These are phyloP conservation scores for Paramecium bursaria DNA, from an alignment of 73 alveolate species.

Conservation along the genomic window DNA sequence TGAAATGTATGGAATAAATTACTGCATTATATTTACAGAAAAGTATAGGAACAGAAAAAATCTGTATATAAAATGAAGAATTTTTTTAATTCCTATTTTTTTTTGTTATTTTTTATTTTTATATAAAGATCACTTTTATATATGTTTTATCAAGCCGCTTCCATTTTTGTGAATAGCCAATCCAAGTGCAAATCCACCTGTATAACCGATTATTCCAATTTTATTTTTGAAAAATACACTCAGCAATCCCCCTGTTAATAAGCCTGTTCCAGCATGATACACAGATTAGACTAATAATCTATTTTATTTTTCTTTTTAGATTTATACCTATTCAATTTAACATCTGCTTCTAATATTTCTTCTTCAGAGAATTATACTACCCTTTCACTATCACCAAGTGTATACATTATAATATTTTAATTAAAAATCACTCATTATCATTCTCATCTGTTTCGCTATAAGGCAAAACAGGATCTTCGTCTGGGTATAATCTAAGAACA, in stretches of 20 bases:
- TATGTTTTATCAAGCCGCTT: background rate
- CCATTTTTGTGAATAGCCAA: slow-evolving; percentile 32
- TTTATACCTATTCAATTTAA: slow-evolving; percentile 32
- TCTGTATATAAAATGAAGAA: too few relatives aligned
- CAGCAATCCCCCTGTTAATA: background rate
- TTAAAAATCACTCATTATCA: background rate
- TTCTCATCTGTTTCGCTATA: slow-evolving; percentile 23
- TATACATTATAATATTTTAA: slow-evolving; percentile 8
- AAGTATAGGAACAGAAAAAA: too few relatives aligned
- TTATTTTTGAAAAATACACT: slow-evolving; percentile 41
- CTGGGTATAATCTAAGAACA: slow-evolving; percentile 41
- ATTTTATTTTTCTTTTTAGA: background rate
- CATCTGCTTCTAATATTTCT: slow-evolving; percentile 26
- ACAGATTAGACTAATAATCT: slow-evolving; percentile 39
- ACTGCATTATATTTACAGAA: too few relatives aligned
- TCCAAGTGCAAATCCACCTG: slow-evolving; percentile 30
- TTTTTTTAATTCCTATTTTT: too few relatives aligned
- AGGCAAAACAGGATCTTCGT: slow-evolving; percentile 36
- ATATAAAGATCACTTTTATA: too few relatives aligned
- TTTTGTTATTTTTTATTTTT: too few relatives aligned
- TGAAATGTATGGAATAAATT: too few relatives aligned
- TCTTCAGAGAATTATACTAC: slow-evolving; percentile 22
- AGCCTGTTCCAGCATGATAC: background rate
- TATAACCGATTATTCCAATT: slow-evolving; percentile 21
- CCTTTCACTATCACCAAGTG: slow-evolving; percentile 6